Evolutionary conservation across 176 grass and related monocot genomes (phyloP).

Genomic region (Cenchrus fungigraminus): DNA sequence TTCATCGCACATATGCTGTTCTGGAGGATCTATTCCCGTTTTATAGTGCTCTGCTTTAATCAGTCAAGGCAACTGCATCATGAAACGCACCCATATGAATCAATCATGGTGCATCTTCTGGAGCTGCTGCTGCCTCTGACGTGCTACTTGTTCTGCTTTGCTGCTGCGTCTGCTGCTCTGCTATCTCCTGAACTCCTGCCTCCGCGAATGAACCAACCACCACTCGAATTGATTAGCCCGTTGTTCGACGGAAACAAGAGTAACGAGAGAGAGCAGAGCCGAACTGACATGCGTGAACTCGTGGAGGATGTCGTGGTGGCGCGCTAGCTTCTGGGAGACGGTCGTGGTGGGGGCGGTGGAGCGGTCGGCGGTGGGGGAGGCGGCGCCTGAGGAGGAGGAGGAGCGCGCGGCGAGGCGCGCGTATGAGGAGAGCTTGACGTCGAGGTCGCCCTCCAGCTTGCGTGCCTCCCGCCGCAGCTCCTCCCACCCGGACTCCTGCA

Average conservation of each 20-base stretch:
- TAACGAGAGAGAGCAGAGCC: no score
- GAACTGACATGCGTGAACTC: conserved; percentile 75
- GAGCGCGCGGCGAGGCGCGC: conserved; percentile 80
- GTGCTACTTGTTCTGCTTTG: no score
- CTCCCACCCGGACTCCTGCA: conserved; percentile 87
- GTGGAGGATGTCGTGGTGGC: conserved; percentile 98
- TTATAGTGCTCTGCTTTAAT: no score
- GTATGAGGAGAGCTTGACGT: conserved; percentile 97
- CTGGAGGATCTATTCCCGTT: no score
- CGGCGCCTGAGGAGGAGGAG: conserved; percentile 32
- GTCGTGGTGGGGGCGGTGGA: conserved; percentile 66
- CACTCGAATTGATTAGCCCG: not conserved
- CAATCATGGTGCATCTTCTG: no score
- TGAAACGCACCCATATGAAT: no score
- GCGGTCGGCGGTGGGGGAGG: conserved; percentile 45
- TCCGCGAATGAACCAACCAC: not conserved
- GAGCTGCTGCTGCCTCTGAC: no score
- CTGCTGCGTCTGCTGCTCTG: no score
- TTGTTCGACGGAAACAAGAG: not conserved
- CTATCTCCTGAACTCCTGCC: conserved; percentile 91
- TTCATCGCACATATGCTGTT: no score
- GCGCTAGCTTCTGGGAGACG: conserved; percentile 89
- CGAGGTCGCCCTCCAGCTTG: conserved; percentile 97
- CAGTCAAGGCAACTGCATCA: no score
- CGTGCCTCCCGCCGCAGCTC: conserved; percentile 89